Evolutionary conservation across 2,329 filamentous ascomycete genomes (phyloP).

Genomic region (Talaromyces islandicus): DNA sequence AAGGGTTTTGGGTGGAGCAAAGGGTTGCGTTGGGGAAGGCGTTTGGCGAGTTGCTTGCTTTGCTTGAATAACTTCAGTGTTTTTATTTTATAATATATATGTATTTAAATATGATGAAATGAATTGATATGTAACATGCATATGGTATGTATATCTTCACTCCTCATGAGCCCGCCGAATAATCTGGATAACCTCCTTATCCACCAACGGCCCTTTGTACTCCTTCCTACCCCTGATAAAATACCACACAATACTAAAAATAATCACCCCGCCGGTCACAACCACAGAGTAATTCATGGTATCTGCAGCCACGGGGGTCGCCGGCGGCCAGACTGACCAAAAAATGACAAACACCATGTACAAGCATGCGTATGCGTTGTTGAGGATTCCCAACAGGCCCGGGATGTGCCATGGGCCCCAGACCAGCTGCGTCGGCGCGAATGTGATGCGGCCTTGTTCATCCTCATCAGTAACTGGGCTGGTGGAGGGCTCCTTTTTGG

Average conservation of each 20-base stretch:
- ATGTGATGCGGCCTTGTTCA: constrained; percentile 14
- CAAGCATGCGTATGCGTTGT: constrained; percentile 49
- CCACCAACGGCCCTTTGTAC: constrained; percentile 18
- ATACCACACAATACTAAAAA: constrained; percentile 41
- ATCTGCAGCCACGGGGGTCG: constrained; percentile 22
- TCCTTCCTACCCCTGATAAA: constrained; percentile 32
- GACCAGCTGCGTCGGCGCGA: constrained; percentile 25
- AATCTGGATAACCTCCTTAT: constrained; percentile 9
- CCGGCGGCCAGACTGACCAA: constrained; percentile 48
- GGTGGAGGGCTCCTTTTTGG: neutral
- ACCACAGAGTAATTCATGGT: constrained; percentile 46
- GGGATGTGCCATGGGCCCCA: constrained; percentile 55
- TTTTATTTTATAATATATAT: neutral
- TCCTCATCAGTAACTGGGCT: neutral
- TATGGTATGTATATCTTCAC: neutral
- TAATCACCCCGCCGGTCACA: constrained; percentile 41
- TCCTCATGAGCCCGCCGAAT: neutral
- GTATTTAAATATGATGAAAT: neutral
- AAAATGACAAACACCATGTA: constrained; percentile 53
- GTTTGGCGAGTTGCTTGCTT: neutral
- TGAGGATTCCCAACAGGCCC: constrained; percentile 46
- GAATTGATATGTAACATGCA: neutral
- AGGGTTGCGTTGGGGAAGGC: neutral
- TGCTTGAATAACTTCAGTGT: neutral
- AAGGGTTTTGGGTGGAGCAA: neutral